Evolutionary conservation across 164 flowering plant species (phyloP).

Genomic region (Berberis thunbergii): DNA sequence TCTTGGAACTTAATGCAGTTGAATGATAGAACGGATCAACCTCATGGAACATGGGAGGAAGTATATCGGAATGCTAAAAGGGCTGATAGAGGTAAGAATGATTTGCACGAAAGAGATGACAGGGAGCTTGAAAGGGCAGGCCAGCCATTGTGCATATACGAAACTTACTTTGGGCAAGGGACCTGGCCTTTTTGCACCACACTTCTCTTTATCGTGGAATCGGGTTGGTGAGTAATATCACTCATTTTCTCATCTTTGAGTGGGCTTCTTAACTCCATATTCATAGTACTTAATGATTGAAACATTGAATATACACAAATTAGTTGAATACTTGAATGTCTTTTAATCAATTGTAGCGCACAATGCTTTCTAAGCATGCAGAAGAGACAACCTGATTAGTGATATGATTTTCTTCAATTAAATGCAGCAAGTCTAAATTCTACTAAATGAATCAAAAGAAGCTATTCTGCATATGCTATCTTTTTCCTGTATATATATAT

Average conservation of each 20-base stretch:
- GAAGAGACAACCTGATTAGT: no score
- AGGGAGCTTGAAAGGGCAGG: constrained; percentile 98
- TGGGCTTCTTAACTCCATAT: no score
- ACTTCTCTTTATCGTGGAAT: constrained; percentile 85
- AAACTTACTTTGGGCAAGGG: constrained; percentile 88
- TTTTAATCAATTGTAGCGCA: no score
- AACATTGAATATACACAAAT: no score
- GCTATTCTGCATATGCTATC: no score
- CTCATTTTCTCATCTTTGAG: neutral
- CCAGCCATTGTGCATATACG: constrained; percentile 87
- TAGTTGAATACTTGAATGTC: no score
- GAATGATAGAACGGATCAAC: constrained; percentile 79
- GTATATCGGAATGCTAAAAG: constrained; percentile 84
- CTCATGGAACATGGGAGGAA: constrained; percentile 92
- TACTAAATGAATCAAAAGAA: no score
- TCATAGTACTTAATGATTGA: no score
- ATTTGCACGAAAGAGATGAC: constrained; percentile 95
- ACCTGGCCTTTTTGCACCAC: constrained; percentile 80
- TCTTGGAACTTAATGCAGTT: constrained; percentile 42
- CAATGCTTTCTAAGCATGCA: no score
- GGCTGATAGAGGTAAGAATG: constrained; percentile 65
- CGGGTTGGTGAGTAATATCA: constrained; percentile 59
- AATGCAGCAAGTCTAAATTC: no score
- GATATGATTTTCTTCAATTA: no score
- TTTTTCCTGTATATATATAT: no score